Percentiles rank a stretch among this genome's conserved stretches.
phyloP scores from a whole-genome alignment of 2,329 filamentous ascomycete species.

The Aspergillus glaucus region DNA sequence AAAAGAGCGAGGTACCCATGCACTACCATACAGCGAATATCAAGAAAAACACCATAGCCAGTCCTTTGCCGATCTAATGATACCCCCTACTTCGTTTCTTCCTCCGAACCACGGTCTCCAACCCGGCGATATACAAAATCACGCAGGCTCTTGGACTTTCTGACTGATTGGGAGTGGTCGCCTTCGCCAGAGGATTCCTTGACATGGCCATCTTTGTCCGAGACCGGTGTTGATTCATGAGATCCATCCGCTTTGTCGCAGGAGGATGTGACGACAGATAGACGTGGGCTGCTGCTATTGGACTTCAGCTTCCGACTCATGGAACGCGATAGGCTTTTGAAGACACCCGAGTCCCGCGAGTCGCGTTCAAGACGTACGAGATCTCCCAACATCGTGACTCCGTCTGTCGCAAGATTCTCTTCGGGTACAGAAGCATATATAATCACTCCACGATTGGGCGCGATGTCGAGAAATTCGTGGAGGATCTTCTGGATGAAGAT shows the following conservation, averaged over 20 bases:
- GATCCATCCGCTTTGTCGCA: slow-evolving; percentile 3
- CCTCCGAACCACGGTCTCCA: slow-evolving; percentile 3
- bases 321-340: slow-evolving; percentile 35
- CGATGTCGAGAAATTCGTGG: slow-evolving; percentile 62
- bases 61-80: neutral
- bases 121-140: slow-evolving; percentile 12
- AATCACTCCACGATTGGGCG: slow-evolving; percentile 61
- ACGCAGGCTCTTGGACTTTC: slow-evolving; percentile 20
- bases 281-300: slow-evolving; percentile 21
- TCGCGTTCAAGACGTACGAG: slow-evolving; percentile 54
- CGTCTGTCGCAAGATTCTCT: slow-evolving; percentile 64
- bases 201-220: neutral
- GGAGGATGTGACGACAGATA: slow-evolving; percentile 18
- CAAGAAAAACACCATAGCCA: too few species aligned
- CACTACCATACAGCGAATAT: neutral
- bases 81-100: neutral
- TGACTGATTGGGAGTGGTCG: slow-evolving; percentile 10
- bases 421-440: slow-evolving; percentile 65
- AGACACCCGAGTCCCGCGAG: slow-evolving; percentile 34
- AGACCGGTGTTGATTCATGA: neutral
- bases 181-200: slow-evolving; percentile 1
- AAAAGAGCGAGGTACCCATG: too few species aligned
- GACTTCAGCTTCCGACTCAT: slow-evolving; percentile 33
- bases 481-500: slow-evolving; percentile 71
- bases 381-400: slow-evolving; percentile 62